Base-by-base conservation (phyloP, 441 rosid species). In the Mallotus japonicus region DNA sequence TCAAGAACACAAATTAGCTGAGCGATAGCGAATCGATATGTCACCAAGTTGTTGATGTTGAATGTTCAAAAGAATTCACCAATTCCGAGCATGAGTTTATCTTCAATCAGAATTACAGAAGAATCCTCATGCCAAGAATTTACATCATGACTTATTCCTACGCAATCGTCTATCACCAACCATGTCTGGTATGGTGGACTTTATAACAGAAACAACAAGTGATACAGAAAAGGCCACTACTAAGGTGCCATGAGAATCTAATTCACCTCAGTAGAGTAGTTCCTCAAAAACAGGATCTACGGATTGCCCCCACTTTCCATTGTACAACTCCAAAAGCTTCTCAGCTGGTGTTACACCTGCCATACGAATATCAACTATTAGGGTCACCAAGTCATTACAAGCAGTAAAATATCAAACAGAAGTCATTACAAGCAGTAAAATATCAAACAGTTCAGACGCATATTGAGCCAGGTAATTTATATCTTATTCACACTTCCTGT, bases 261-360 rank as follows among this genome's bases (percentile, higher is more conserved):
- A 15, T 67, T 59, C 73, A 69, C 68, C 67, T 62, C 32, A 95
- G 84, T 91, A 95, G 16, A 90, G 85, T 4, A 95, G 87, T 82
- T 95, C 98, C 79, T 89, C 89, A 62, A 93, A 96, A 34, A 93
- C 97, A 28, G 98, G 97, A 80, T 93, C 91, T 16, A 92, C 92
- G 8, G 92, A 89, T 79, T 84, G 86, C 58, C 87, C 95, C 99
- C 99, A 95, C 42, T 92, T 91, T 67, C 91, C 95, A 40, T 90
- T 65, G 85, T 90, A 95, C 87, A 92, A 24, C 44, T 92, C 94
- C 89, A 95, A 78, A 40, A 93, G 99, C 77, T 87, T 85, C 87
- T 95, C 99, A 0, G 97, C 99, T 0, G 98, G 98, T 28, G 98
- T 95, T 49, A 88, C 88, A 51, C 99, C 98, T 95, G 84, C 69